A percentile compares a stretch with the other conserved stretches of the same genome.
phyloP scores from a whole-genome alignment of 2,329 filamentous ascomycete genomes.

The Penicillium corylophilum region DNA sequence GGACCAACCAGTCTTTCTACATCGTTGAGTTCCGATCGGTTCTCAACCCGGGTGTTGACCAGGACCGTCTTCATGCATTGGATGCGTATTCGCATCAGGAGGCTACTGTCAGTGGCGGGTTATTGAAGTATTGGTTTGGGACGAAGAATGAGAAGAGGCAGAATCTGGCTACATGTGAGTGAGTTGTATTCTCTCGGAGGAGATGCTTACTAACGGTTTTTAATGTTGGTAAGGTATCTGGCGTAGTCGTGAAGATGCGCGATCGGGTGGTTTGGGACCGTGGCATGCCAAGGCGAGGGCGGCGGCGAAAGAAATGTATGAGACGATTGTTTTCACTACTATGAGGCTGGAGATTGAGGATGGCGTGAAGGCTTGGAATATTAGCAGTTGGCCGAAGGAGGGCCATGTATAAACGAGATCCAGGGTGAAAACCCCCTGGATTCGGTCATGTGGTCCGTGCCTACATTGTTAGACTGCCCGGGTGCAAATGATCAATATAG shows the following conservation, averaged over 20 bases:
- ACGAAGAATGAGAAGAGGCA: conserved; percentile 64
- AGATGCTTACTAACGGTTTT: neutral
- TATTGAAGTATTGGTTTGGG: conserved; percentile 95
- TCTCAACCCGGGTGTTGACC: conserved; percentile 66
- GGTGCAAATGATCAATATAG: neutral
- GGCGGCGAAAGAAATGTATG: conserved; percentile 50
- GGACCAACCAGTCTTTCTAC: conserved; percentile 69
- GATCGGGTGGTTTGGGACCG: conserved; percentile 59
- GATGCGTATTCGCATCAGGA: conserved; percentile 79
- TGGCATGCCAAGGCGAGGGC: conserved; percentile 56
- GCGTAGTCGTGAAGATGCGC: conserved; percentile 59
- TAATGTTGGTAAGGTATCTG: conserved; percentile 57
- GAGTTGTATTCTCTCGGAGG: no score
- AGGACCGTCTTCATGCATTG: conserved; percentile 66
- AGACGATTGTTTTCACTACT: conserved; percentile 68
- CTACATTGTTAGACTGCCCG: neutral
- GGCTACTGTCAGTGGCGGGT: conserved; percentile 73
- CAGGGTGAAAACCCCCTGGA: neutral
- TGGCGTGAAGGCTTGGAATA: conserved; percentile 62
- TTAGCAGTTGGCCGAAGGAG: conserved; percentile 56
- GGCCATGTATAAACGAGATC: neutral
- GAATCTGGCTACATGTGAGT: conserved; percentile 77
- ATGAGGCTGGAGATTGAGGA: conserved; percentile 66
- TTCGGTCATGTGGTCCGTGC: neutral
- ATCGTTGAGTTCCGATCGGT: conserved; percentile 79